phyloP scores from a whole-genome alignment of 1,139 yeast species.

The Saccharomyces pastorianus region DNA sequence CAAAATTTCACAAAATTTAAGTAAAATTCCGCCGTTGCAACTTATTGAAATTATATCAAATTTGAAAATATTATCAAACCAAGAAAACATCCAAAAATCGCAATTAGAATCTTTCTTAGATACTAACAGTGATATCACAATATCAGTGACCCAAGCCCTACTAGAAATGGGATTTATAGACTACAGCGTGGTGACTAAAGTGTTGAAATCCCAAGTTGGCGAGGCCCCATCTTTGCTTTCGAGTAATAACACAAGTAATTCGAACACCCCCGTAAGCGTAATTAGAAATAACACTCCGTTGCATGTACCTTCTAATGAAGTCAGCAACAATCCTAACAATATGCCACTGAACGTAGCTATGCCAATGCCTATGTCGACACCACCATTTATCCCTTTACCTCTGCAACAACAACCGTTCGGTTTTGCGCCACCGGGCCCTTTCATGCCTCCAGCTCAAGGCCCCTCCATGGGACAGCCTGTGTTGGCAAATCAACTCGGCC shows the following conservation, averaged over 20 bases:
- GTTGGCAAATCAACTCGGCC: slow-evolving; percentile 4
- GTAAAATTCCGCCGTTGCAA: slow-evolving; percentile 60
- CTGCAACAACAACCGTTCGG: slow-evolving; percentile 1
- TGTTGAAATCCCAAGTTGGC: slow-evolving; percentile 22
- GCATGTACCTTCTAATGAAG: background rate
- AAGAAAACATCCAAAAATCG: slow-evolving; percentile 45
- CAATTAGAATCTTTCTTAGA: slow-evolving; percentile 40
- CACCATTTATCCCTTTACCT: background rate
- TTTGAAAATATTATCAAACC: slow-evolving; percentile 46
- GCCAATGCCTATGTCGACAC: background rate
- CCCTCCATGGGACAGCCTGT: background rate
- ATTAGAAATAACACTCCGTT: slow-evolving; percentile 5
- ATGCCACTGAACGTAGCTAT: slow-evolving; percentile 2
- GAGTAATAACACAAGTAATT: background rate
- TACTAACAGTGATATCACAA: slow-evolving; percentile 51
- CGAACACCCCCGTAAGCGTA: slow-evolving; percentile 6
- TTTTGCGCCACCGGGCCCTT: background rate
- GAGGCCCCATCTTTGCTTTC: slow-evolving; percentile 3
- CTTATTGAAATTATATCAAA: slow-evolving; percentile 59
- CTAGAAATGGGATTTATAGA: slow-evolving; percentile 71
- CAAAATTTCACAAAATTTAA: slow-evolving; percentile 37
- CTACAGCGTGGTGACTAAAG: slow-evolving; percentile 49
- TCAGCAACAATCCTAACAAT: background rate
- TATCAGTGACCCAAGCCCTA: slow-evolving; percentile 63
- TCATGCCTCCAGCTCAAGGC: background rate